Base-by-base conservation (phyloP, 164 flowering plant species). In the Macadamia tetraphylla region DNA sequence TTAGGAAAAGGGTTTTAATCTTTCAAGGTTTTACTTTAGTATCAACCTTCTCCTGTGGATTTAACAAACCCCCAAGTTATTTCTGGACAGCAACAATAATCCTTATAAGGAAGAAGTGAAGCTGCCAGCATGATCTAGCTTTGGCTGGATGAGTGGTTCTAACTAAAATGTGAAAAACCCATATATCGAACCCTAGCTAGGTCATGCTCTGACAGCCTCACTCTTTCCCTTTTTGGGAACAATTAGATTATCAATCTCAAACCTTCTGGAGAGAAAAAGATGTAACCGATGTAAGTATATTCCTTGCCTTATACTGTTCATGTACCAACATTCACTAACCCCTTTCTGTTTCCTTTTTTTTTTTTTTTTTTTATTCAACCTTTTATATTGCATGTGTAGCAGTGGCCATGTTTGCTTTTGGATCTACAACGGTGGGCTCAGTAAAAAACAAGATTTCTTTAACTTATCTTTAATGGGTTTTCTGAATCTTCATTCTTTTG, bases 81-180 rank as follows among this genome's bases (percentile, higher is more conserved):
- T 23, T 23, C 23, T 23, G 23, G 23, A 23, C 23, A 23, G 23
- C 23, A 23, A 23, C 23, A 23, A 0, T 23, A 23, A 23, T 63
- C 69, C 75, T 62, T 72, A 11, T 78, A 70, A 68, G 88, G 91
- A 89, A 89, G 55, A 81, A 82, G 92, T 89, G 96, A 89, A 87
- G 96, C 92, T 89, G 96, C 91, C 92, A 89, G 92, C 92, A 87
- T 89, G 96, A 87, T 89, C 96, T 87, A 86, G 70, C 82, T 80
- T 63, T 73, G 71, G 85, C 67, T 46, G 51, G 51, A 46, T 46
- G 51, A 11, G 40, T 83, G 73, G 82, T 42, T 29, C 48, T 17
- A 29, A 17, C 40, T 6, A 58, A 18, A 29, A 17, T 13, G 8
- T 59, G 0, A 63, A 48, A 49, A 7, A n/a, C 13, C 40, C 5